Percentiles rank a stretch among this genome's conserved stretches.
Evolutionary conservation across 2,329 filamentous ascomycete species (phyloP).

Genomic region (Arthrinium phaeospermum): DNA sequence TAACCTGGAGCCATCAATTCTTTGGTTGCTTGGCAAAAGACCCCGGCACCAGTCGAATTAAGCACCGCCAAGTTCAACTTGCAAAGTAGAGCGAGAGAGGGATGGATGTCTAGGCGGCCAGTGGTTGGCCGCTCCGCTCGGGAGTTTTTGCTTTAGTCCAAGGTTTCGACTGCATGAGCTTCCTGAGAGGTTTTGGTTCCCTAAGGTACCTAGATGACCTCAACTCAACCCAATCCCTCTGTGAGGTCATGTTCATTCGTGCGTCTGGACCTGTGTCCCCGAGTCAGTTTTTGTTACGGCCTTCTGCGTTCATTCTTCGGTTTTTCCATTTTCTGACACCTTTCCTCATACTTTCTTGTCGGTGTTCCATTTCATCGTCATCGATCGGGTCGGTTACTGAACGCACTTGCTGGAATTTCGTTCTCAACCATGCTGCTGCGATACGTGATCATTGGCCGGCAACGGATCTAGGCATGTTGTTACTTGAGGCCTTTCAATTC

Average conservation of each 20-base stretch:
- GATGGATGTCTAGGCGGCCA: not conserved
- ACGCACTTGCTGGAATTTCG: not conserved
- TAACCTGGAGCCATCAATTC: not conserved
- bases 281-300: conserved; percentile 13
- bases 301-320: not conserved
- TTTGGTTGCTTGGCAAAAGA: not conserved
- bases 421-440: not conserved
- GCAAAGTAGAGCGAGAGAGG: not conserved
- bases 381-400: not conserved
- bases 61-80: not conserved
- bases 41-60: not conserved
- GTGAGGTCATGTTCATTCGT: conserved; percentile 14
- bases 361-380: not conserved
- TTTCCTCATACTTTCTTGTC: not conserved
- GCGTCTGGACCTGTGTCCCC: conserved; percentile 1
- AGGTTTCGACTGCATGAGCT: conserved; percentile 12
- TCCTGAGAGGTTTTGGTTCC: conserved; percentile 3
- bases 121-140: conserved; percentile 1
- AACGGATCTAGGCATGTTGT: conserved; percentile 1
- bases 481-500: not conserved
- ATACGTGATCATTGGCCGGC: conserved; percentile 5
- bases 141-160: not conserved
- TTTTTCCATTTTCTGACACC: not conserved
- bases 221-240: conserved; percentile 1
- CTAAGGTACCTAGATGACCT: conserved; percentile 7